These are phyloP conservation scores for Hypoxylon sp. DNA, from an alignment of 2,329 filamentous ascomycete species.

Conservation along the genomic window DNA sequence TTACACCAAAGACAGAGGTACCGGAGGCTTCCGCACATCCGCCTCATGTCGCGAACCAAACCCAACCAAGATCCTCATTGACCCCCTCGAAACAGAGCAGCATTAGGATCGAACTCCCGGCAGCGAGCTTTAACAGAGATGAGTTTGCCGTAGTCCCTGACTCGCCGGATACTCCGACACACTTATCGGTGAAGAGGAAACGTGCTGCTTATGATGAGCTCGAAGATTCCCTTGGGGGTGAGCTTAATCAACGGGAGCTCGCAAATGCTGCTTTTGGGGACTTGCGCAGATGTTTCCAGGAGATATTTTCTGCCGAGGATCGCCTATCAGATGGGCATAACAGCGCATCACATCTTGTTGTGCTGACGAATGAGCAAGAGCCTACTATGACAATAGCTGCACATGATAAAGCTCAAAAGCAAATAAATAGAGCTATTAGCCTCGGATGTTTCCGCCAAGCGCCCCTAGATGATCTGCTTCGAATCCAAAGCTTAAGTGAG, in stretches of 20 bases:
- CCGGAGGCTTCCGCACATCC: slow-evolving; percentile 22
- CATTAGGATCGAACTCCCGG: slow-evolving; percentile 66
- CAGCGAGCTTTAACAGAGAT: slow-evolving; percentile 63
- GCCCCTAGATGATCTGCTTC: slow-evolving; percentile 80
- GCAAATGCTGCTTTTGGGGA: slow-evolving; percentile 81
- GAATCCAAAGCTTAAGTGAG: slow-evolving; percentile 86
- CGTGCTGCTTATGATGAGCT: slow-evolving; percentile 65
- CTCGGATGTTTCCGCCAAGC: slow-evolving; percentile 78
- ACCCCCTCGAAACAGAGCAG: slow-evolving; percentile 46
- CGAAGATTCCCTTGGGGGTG: slow-evolving; percentile 71
- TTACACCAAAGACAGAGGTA: slow-evolving; percentile 33
- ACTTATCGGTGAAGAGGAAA: slow-evolving; percentile 69
- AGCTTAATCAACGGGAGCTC: slow-evolving; percentile 84
- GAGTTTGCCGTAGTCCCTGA: slow-evolving; percentile 67
- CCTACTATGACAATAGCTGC: slow-evolving; percentile 75
- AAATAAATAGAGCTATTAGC: slow-evolving; percentile 79
- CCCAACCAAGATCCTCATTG: slow-evolving; percentile 27
- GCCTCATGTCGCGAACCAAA: slow-evolving; percentile 16
- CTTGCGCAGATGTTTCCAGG: slow-evolving; percentile 77
- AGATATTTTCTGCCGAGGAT: slow-evolving; percentile 84
- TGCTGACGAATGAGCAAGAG: slow-evolving; percentile 71
- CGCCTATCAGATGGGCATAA: slow-evolving; percentile 71
- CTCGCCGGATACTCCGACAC: slow-evolving; percentile 62
- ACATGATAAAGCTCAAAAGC: slow-evolving; percentile 80
- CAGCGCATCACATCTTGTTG: slow-evolving; percentile 69